These are phyloP conservation scores for Arabidopsis arenosa DNA, from an alignment of 345 rosid species.

Conservation along the genomic window DNA sequence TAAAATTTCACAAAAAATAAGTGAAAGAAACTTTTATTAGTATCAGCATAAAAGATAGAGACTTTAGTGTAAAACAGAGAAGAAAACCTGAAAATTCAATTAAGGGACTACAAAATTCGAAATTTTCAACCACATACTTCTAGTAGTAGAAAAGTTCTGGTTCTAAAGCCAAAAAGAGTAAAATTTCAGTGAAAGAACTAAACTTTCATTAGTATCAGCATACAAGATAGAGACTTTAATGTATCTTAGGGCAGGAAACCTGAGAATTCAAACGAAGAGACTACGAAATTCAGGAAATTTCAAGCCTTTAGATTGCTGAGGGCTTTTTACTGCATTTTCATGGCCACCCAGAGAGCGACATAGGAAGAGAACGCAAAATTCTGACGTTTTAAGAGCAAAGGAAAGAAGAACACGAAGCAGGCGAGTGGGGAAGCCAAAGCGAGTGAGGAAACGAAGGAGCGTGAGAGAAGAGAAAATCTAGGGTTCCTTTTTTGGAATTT, in stretches of 20 bases:
- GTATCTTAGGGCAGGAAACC: not conserved
- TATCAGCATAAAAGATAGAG: not conserved
- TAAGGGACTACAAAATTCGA: not conserved
- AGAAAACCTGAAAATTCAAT: slow-evolving; percentile 1
- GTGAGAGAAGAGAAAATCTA: slow-evolving; percentile 47
- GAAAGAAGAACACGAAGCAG: slow-evolving; percentile 24
- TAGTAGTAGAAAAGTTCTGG: not conserved
- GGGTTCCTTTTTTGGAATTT: slow-evolving; percentile 48
- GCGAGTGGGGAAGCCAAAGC: slow-evolving; percentile 45
- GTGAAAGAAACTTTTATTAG: slow-evolving; percentile 22
- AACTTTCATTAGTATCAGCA: slow-evolving; percentile 20
- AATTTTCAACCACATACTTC: not conserved
- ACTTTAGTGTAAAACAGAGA: not conserved
- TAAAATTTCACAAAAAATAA: not conserved
- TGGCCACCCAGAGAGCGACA: slow-evolving; percentile 33
- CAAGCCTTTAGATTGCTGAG: not conserved
- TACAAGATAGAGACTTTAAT: not conserved
- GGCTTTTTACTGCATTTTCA: slow-evolving; percentile 24
- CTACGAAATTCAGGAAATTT: not conserved
- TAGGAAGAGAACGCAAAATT: slow-evolving; percentile 14
- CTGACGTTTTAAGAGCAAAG: slow-evolving; percentile 28
- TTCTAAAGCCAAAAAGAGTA: not conserved
- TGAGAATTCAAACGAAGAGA: slow-evolving; percentile 14
- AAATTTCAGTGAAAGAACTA: not conserved
- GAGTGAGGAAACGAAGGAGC: slow-evolving; percentile 48